Percentiles rank a stretch among this genome's conserved stretches.
phyloP scores from a whole-genome alignment of 2,329 filamentous ascomycete species.

The Zasmidium angulare region DNA sequence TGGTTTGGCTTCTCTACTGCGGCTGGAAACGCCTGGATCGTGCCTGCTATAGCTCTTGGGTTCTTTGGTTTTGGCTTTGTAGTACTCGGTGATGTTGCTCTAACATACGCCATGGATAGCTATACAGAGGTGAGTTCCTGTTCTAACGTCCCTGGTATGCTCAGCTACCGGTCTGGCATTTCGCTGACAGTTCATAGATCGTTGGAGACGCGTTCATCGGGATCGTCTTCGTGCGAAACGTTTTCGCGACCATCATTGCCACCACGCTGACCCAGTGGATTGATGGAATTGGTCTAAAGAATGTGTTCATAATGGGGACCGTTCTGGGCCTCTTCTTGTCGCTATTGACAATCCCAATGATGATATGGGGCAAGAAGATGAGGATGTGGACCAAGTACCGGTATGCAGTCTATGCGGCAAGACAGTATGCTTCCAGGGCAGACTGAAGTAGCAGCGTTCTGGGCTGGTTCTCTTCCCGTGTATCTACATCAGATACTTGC shows the following conservation, averaged over 20 bases:
- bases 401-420: neutral
- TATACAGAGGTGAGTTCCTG: conserved; percentile 15
- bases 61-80: conserved; percentile 21
- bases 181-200: conserved; percentile 1
- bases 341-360: conserved; percentile 10
- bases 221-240: conserved; percentile 17
- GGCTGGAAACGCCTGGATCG: conserved; percentile 20
- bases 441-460: neutral
- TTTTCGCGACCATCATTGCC: conserved; percentile 21
- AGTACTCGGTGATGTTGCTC: conserved; percentile 15
- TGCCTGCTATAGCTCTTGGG: conserved; percentile 18
- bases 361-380: conserved; percentile 13
- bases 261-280: conserved; percentile 17
- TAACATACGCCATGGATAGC: conserved; percentile 24
- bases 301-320: conserved; percentile 14
- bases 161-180: too few relatives aligned
- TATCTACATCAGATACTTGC: too few relatives aligned
- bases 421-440: conserved; percentile 4
- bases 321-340: conserved; percentile 3
- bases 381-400: conserved; percentile 7
- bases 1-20: conserved; percentile 21
- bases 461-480: too few relatives aligned
- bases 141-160: neutral
- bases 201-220: conserved; percentile 14
- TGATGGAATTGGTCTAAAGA: conserved; percentile 12